Evolutionary conservation across 768 basidiomycete species (phyloP), one percentile per base, ranked within the genome.

Genomic region (Lentinula guzmanii): DNA sequence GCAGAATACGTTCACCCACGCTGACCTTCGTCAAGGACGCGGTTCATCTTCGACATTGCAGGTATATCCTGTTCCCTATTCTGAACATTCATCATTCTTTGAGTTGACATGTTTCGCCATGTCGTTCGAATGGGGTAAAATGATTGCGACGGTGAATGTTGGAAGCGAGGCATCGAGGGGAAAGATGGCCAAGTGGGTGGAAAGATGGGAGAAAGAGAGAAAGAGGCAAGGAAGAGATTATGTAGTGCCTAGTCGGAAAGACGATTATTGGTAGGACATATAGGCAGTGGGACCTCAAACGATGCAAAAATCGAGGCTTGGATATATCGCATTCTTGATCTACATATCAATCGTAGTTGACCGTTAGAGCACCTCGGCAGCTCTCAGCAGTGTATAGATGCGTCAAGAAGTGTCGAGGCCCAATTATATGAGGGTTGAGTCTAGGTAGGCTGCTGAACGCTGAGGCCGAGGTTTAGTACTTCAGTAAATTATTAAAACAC

Each of bases 141-240:
- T 98, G 82, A 95, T 98, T 67, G 91, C 97, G 9, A 98, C 97
- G 0, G 97, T 95, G 42, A 96, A 95, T 65, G 87, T 95, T 1
- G 90, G 87, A 18, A 91, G 78, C 62, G 84, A 86, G 66, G 72
- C 65, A 6, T 86, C 90, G 35, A 77, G 95, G 57, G 85, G 77
- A 5, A 98, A 92, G 79, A 97, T 98, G 89, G 77, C 81, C 31
- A 84, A 82, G 64, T 98, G 95, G 96, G 80, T 98, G 52, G 82
- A 87, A 67, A 87, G 83, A 67, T 98, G 96, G 96, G 87, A 91
- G 63, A 82, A 78, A 37, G 95, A 97, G 74, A 86, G 83, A 71
- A 87, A 82, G 77, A 79, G 75, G 80, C 64, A 72, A 69, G 74
- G 77, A 69, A 70, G 69, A 65, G 58, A 72, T 60, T 65, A 65